These are phyloP conservation scores for Apiospora saccharicola DNA, from an alignment of 2,329 filamentous ascomycete species.

Conservation along the genomic window DNA sequence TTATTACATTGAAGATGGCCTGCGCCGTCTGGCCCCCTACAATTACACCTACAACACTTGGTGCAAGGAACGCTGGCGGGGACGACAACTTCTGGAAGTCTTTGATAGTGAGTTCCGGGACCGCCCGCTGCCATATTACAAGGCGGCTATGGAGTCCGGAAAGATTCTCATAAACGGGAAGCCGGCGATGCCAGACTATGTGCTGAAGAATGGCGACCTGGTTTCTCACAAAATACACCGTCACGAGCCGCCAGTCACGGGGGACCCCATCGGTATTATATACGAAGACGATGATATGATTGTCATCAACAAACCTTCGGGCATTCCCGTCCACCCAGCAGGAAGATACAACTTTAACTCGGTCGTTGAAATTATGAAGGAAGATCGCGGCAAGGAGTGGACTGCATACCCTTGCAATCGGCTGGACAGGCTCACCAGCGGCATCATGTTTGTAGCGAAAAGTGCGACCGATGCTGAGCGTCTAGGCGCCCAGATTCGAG, in stretches of 20 bases:
- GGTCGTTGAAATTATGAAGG: constrained; percentile 89
- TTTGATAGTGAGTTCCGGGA: constrained; percentile 94
- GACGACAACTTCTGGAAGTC: constrained; percentile 81
- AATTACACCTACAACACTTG: constrained; percentile 94
- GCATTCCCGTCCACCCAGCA: constrained; percentile 93
- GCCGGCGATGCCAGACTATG: constrained; percentile 69
- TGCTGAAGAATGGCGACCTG: constrained; percentile 87
- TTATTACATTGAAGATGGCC: constrained; percentile 83
- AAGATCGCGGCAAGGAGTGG: constrained; percentile 68
- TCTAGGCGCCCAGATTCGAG: constrained; percentile 78
- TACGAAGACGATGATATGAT: constrained; percentile 94
- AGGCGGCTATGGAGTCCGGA: constrained; percentile 80
- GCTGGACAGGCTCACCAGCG: constrained; percentile 92
- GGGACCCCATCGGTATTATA: constrained; percentile 79
- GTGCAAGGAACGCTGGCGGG: constrained; percentile 94
- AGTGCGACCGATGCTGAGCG: constrained; percentile 79
- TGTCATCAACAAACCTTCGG: constrained; percentile 95
- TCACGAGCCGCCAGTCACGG: constrained; percentile 92
- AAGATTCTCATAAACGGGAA: constrained; percentile 83
- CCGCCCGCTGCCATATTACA: constrained; percentile 85
- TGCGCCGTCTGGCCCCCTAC: constrained; percentile 86
- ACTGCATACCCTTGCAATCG: constrained; percentile 80
- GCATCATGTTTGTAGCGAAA: constrained; percentile 98
- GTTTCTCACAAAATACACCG: constrained; percentile 94
- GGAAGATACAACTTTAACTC: constrained; percentile 97